phyloP scores from a whole-genome alignment of 2,329 filamentous ascomycete genomes.

The Fusarium albosuccineum region DNA sequence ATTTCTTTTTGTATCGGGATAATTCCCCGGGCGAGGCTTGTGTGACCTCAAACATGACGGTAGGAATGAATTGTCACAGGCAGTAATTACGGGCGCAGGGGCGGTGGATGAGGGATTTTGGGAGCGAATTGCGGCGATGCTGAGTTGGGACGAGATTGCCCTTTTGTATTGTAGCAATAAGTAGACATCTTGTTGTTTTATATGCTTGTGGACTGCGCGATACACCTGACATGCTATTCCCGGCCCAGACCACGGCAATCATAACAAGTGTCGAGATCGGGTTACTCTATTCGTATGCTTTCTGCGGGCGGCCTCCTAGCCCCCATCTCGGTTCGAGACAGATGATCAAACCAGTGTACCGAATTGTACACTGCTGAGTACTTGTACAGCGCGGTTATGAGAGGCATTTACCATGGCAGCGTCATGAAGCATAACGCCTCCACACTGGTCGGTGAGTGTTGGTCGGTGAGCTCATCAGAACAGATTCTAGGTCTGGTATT shows the following conservation, averaged over 20 bases:
- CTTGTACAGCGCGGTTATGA: background rate
- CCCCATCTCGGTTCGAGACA: background rate
- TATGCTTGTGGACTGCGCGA: constrained; percentile 13
- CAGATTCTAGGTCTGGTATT: background rate
- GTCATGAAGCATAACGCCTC: background rate
- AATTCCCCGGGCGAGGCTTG: background rate
- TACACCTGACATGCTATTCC: constrained; percentile 20
- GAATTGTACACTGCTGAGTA: background rate
- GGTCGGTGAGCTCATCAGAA: background rate
- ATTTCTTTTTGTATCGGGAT: background rate
- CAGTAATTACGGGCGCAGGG: background rate
- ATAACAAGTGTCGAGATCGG: background rate
- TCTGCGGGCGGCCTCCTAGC: background rate
- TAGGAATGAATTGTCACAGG: background rate
- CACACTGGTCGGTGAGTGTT: background rate
- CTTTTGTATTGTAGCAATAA: constrained; percentile 31
- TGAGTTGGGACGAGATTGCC: constrained; percentile 17
- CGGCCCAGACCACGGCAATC: background rate
- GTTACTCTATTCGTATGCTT: background rate
- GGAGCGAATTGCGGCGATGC: constrained; percentile 10
- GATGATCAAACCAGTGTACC: background rate
- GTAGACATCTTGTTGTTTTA: constrained; percentile 16
- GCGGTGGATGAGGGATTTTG: constrained; percentile 21
- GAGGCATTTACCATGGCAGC: constrained; percentile 2
- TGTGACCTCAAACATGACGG: background rate